phyloP scores from a whole-genome alignment of 2,329 filamentous ascomycete genomes.

The Sporothrix pseudoabietina region DNA sequence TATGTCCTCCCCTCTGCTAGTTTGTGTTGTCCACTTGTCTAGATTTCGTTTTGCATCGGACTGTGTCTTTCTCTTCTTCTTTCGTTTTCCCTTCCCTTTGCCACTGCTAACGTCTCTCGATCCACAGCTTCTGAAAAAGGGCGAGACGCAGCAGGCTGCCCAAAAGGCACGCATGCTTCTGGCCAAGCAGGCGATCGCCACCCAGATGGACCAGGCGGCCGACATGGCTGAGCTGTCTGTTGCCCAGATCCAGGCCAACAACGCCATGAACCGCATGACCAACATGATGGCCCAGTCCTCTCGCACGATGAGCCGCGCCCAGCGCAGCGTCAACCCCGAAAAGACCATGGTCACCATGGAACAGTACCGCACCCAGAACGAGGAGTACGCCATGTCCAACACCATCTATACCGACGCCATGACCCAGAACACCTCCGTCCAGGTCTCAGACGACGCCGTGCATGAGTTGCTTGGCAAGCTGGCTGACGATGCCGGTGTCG shows the following conservation, averaged over 20 bases:
- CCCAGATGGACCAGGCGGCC: slow-evolving; percentile 66
- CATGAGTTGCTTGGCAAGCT: slow-evolving; percentile 83
- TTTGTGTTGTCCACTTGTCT: neutral
- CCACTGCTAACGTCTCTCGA: neutral
- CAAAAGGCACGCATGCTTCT: slow-evolving; percentile 66
- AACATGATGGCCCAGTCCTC: slow-evolving; percentile 64
- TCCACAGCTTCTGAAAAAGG: slow-evolving; percentile 58
- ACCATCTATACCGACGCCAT: slow-evolving; percentile 87
- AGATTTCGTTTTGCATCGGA: neutral
- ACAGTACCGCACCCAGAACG: slow-evolving; percentile 63
- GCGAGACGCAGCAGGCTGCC: slow-evolving; percentile 64
- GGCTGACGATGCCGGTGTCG: slow-evolving; percentile 84
- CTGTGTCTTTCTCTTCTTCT: neutral
- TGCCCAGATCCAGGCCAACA: slow-evolving; percentile 65
- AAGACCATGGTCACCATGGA: slow-evolving; percentile 63
- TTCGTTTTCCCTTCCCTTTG: neutral
- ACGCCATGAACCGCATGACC: slow-evolving; percentile 66
- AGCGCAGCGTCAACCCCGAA: slow-evolving; percentile 62
- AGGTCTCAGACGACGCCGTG: slow-evolving; percentile 80
- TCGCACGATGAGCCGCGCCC: slow-evolving; percentile 59
- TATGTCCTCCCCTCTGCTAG: slow-evolving; percentile 31
- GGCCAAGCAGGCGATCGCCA: slow-evolving; percentile 62
- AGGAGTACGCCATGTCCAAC: slow-evolving; percentile 65
- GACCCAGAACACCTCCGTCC: slow-evolving; percentile 70
- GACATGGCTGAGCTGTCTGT: slow-evolving; percentile 64